phyloP scores from a whole-genome alignment of 106 monocot species.

The Dendrobium officinale region DNA sequence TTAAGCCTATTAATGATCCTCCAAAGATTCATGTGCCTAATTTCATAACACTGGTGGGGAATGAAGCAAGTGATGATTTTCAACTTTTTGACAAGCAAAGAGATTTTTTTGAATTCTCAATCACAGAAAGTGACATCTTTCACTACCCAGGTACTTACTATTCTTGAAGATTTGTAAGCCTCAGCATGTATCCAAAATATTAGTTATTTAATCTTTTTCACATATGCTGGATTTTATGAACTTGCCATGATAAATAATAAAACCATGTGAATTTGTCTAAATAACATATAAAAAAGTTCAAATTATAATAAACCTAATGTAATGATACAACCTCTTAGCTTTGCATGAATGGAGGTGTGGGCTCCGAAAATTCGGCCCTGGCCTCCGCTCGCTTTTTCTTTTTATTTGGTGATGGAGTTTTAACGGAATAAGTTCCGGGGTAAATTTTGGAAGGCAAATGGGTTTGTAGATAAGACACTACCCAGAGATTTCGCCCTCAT shows the following conservation, averaged over 20 bases:
- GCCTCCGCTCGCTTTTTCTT: too few relatives aligned
- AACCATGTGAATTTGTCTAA: not conserved
- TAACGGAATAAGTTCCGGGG: too few relatives aligned
- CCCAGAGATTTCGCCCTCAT: too few relatives aligned
- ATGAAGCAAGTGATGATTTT: conserved; percentile 33
- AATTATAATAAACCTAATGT: not conserved
- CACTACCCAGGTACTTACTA: conserved; percentile 57
- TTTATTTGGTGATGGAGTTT: too few relatives aligned
- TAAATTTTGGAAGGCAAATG: too few relatives aligned
- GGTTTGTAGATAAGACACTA: too few relatives aligned
- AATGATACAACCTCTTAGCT: not conserved
- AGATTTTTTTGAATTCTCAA: conserved; percentile 47
- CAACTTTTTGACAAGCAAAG: conserved; percentile 59
- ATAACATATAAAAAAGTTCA: not conserved
- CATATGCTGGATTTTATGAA: not conserved
- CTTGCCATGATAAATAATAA: not conserved
- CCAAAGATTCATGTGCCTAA: conserved; percentile 59
- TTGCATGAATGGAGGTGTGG: not conserved
- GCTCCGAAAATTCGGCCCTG: too few relatives aligned
- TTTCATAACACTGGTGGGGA: conserved; percentile 42
- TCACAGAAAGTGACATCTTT: conserved; percentile 57
- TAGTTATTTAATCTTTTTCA: not conserved
- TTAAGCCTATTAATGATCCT: conserved; percentile 80
- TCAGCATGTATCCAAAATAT: not conserved
- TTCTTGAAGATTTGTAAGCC: not conserved